These are phyloP conservation scores for Trichoderma koningiopsis DNA, from an alignment of 2,329 filamentous ascomycete genomes.

Conservation along the genomic window DNA sequence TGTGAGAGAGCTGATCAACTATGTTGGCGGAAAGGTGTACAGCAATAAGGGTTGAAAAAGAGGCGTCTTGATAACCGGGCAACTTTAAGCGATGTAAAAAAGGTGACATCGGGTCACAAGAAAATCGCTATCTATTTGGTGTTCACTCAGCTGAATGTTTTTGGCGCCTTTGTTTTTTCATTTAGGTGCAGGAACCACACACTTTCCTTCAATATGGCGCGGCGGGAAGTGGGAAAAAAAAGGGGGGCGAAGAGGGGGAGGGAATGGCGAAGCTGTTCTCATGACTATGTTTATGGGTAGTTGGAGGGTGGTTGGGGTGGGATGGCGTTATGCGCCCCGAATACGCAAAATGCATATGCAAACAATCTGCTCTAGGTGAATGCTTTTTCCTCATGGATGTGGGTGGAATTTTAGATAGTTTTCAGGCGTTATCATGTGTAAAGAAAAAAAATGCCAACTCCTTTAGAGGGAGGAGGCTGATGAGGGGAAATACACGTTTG, in stretches of 20 bases:
- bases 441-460: neutral
- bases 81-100: neutral
- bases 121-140: neutral
- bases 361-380: neutral
- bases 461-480: neutral
- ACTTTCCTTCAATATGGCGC: neutral
- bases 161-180: neutral
- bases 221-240: neutral
- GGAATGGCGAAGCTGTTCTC: neutral
- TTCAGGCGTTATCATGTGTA: neutral
- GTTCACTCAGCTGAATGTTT: neutral
- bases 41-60: constrained; percentile 42
- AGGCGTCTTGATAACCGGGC: neutral
- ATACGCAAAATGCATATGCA: neutral
- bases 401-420: neutral
- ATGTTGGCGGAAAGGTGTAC: constrained; percentile 50
- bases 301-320: neutral
- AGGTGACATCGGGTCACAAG: neutral
- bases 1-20: constrained; percentile 54
- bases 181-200: neutral
- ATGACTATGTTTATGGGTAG: neutral
- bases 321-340: constrained; percentile 4
- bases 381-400: neutral
- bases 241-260: neutral
- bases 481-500: neutral